Evolutionary conservation across 208 protist genomes (phyloP).

Genomic region (Trypanosoma congolense): DNA sequence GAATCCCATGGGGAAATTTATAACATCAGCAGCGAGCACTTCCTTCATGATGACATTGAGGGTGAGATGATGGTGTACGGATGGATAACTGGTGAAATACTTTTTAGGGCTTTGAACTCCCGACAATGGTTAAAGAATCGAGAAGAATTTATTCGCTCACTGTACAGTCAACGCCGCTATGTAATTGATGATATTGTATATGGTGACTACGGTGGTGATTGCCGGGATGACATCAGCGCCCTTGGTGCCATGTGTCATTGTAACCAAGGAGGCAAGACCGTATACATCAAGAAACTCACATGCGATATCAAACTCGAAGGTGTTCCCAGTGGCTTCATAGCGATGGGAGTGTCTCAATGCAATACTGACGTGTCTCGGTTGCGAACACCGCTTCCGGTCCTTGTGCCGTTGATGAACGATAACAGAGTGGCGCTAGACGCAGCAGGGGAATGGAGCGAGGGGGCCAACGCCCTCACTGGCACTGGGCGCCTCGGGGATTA

Average conservation of each 20-base stretch:
- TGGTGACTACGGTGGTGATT: slow-evolving; percentile 20
- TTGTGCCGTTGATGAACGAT: no score
- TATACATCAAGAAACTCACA: slow-evolving; percentile 10
- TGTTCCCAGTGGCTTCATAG: background rate
- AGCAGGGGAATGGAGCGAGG: no score
- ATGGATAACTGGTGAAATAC: slow-evolving; percentile 30
- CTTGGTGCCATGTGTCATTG: slow-evolving; percentile 9
- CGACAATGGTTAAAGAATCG: slow-evolving; percentile 7
- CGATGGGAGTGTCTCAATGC: background rate
- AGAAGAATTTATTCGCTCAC: slow-evolving; percentile 5
- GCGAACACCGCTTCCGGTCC: no score
- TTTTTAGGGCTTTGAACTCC: slow-evolving; percentile 19
- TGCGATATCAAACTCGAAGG: background rate
- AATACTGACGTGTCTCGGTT: no score
- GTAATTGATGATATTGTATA: slow-evolving; percentile 19
- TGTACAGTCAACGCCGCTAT: slow-evolving; percentile 24
- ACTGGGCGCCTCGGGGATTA: background rate
- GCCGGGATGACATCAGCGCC: background rate
- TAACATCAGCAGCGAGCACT: slow-evolving; percentile 4
- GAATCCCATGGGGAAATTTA: background rate
- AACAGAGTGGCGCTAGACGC: no score
- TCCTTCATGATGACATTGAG: slow-evolving; percentile 10
- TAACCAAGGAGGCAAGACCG: slow-evolving; percentile 11
- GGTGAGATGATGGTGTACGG: slow-evolving; percentile 32
- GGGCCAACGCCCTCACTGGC: background rate